These are phyloP conservation scores for Phytophthora sp. DNA, from an alignment of 352 stramenopile species.

Conservation along the genomic window DNA sequence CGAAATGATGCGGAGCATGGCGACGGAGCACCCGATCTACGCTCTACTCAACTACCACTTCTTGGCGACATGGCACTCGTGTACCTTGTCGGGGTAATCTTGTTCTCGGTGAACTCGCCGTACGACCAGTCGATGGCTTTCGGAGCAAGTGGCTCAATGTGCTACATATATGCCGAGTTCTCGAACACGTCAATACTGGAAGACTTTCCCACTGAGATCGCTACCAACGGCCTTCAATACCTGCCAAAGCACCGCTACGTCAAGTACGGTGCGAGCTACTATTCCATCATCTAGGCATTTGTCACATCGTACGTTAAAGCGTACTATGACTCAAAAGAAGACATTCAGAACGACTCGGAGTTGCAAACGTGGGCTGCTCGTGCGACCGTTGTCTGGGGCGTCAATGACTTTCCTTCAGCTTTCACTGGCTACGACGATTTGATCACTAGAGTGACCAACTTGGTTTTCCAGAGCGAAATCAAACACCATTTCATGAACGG, in stretches of 20 bases:
- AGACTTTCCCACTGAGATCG: constrained; percentile 28
- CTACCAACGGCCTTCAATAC: constrained; percentile 17
- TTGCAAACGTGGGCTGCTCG: constrained; percentile 45
- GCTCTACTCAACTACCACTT: constrained; percentile 48
- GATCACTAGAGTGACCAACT: constrained; percentile 31
- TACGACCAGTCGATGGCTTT: constrained; percentile 43
- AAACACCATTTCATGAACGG: constrained; percentile 55
- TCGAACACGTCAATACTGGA: constrained; percentile 10
- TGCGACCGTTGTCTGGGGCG: constrained; percentile 21
- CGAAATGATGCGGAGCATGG: constrained; percentile 50
- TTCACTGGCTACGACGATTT: constrained; percentile 29
- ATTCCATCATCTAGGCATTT: constrained; percentile 36
- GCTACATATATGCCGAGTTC: constrained; percentile 37
- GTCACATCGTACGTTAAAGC: constrained; percentile 33
- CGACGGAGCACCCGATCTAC: constrained; percentile 38
- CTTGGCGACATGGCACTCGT: constrained; percentile 41
- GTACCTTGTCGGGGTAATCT: constrained; percentile 12
- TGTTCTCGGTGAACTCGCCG: constrained; percentile 25
- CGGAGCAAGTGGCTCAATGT: constrained; percentile 35
- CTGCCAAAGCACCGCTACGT: constrained; percentile 36
- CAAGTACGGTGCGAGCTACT: constrained; percentile 33
- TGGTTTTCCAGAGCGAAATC: constrained; percentile 39
- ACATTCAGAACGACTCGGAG: constrained; percentile 34
- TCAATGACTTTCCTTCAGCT: constrained; percentile 34
- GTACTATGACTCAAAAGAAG: constrained; percentile 38